These are phyloP conservation scores for Wickerhamiella dianesei DNA, from an alignment of 805 yeast genomes.

Conservation along the genomic window DNA sequence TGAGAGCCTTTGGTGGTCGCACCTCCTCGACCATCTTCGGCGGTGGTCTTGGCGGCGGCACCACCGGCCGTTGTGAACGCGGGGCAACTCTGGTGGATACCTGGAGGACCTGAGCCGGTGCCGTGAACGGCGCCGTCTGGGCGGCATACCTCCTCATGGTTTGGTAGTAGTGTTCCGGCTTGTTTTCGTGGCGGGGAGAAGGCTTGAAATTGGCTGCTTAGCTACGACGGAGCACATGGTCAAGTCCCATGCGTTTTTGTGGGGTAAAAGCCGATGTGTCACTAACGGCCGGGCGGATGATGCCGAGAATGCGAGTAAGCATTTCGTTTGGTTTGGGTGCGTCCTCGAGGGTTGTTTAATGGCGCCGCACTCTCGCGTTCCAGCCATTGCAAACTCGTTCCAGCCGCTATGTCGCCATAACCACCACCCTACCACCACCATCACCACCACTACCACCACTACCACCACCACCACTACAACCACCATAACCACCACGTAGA, in stretches of 20 bases:
- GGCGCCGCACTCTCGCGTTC: no score
- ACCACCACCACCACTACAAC: no score
- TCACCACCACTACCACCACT: no score
- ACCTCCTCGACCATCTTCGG: constrained; percentile 11
- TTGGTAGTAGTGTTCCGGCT: not conserved
- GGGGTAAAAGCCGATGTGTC: not conserved
- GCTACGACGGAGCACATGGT: not conserved
- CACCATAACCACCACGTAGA: no score
- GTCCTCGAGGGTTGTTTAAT: no score
- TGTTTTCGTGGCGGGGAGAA: not conserved
- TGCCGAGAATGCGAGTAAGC: not conserved
- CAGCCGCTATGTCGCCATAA: no score
- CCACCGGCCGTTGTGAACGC: constrained; percentile 2
- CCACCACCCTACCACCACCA: no score
- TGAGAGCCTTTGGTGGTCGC: constrained; percentile 11
- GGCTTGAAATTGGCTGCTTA: no score
- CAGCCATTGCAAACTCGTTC: no score
- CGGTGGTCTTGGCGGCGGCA: constrained; percentile 14
- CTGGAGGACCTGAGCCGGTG: not conserved
- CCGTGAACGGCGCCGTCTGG: not conserved
- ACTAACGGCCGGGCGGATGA: not conserved
- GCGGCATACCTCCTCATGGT: not conserved
- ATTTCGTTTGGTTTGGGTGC: not conserved
- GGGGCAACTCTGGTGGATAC: not conserved
- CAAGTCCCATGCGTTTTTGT: not conserved